Percentiles rank a stretch among this genome's conserved stretches.
phyloP scores from a whole-genome alignment of 371 early-diverging fungal genomes.

The Rhizopus delemar region DNA sequence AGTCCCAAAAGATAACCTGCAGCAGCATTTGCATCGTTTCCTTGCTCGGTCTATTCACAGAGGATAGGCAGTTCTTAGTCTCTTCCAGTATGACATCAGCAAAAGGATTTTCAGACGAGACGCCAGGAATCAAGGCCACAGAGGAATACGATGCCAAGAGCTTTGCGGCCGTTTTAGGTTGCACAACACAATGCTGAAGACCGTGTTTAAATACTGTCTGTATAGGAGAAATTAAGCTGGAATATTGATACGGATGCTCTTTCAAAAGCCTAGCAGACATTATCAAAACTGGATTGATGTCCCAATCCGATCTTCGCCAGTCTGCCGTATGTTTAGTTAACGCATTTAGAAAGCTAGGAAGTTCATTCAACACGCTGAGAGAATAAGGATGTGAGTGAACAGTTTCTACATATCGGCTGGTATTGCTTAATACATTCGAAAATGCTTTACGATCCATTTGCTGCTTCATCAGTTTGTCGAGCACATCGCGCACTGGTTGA shows the following conservation, averaged over 20 bases:
- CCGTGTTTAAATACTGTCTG: conserved; percentile 48
- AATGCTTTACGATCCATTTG: conserved; percentile 59
- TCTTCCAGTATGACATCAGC: conserved; percentile 50
- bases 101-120: conserved; percentile 38
- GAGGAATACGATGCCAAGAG: conserved; percentile 43
- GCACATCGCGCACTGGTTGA: conserved; percentile 63
- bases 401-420: conserved; percentile 55
- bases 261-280: conserved; percentile 54
- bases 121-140: conserved; percentile 32
- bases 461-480: conserved; percentile 61
- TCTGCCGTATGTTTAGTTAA: conserved; percentile 49
- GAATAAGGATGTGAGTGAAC: conserved; percentile 58
- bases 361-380: conserved; percentile 47
- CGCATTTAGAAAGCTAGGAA: conserved; percentile 41
- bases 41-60: conserved; percentile 31
- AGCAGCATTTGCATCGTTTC: conserved; percentile 47
- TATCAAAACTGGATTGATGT: conserved; percentile 52
- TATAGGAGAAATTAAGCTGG: conserved; percentile 38
- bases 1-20: conserved; percentile 51
- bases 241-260: conserved; percentile 49
- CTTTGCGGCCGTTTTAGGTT: conserved; percentile 41
- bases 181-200: conserved; percentile 38
- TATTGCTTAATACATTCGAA: conserved; percentile 58
- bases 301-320: conserved; percentile 58
- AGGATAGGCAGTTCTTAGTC: conserved; percentile 26